Conservation (phyloP, 306 rosid species). For the Adenanthera pavonina region DNA sequence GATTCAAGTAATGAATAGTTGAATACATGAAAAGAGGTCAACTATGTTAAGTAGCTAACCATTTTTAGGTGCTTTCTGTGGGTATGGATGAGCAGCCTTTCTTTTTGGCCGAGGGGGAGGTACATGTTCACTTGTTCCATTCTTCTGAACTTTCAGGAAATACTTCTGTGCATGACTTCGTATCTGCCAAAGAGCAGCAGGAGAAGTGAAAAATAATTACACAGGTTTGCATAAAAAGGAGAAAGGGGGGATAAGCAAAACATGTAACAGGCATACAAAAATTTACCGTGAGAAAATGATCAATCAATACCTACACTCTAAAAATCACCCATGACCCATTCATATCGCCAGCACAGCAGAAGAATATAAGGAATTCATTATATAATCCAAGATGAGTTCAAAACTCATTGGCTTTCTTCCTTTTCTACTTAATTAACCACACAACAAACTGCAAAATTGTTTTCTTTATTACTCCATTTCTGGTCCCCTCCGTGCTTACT, state of each 20-base stretch:
- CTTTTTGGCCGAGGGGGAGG: slow-evolving; percentile 99
- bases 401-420: slow-evolving; percentile 10
- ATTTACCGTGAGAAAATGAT: slow-evolving; percentile 21
- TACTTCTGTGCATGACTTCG: slow-evolving; percentile 98
- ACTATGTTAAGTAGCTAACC: slow-evolving; percentile 51
- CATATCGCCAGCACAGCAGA: not conserved
- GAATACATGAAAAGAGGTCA: slow-evolving; percentile 7
- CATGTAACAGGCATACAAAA: not conserved
- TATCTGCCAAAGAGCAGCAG: slow-evolving; percentile 59
- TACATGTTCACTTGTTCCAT: slow-evolving; percentile 86
- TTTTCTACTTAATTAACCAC: slow-evolving; percentile 9
- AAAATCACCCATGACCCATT: not conserved
- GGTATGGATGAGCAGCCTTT: slow-evolving; percentile 95
- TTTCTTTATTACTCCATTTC: not conserved
- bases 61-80: slow-evolving; percentile 88
- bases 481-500: not conserved
- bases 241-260: not conserved
- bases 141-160: slow-evolving; percentile 92
- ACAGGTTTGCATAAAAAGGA: slow-evolving; percentile 1
- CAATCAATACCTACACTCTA: not conserved
- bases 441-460: not conserved
- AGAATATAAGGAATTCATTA: not conserved
- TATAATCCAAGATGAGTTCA: slow-evolving; percentile 17
- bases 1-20: slow-evolving; percentile 21
- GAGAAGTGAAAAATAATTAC: not conserved